Evolutionary conservation across 2,329 filamentous ascomycete species (phyloP).

Genomic region (Biscogniauxia marginata): DNA sequence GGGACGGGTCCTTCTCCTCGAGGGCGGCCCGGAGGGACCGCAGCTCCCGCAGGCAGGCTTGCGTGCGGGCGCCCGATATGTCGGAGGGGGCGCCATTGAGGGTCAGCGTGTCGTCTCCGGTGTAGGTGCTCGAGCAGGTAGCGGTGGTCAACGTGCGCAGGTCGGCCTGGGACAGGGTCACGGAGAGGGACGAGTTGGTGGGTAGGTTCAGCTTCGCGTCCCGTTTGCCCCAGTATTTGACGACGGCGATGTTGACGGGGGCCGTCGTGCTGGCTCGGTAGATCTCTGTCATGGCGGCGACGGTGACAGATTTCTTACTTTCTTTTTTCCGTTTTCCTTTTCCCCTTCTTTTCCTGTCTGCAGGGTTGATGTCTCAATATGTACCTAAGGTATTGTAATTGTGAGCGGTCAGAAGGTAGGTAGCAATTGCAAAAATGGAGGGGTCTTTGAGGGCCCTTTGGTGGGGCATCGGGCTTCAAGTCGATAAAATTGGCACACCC

Average conservation of each 20-base stretch:
- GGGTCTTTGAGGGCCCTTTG: neutral
- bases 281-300: slow-evolving; percentile 54
- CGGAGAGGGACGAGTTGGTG: slow-evolving; percentile 95
- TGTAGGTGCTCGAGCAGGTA: slow-evolving; percentile 75
- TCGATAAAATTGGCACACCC: neutral
- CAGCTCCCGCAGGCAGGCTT: slow-evolving; percentile 88
- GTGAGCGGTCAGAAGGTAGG: neutral
- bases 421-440: neutral
- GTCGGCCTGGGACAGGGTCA: slow-evolving; percentile 91
- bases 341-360: neutral
- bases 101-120: slow-evolving; percentile 66
- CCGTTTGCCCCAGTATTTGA: slow-evolving; percentile 99
- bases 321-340: neutral
- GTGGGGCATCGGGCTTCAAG: neutral
- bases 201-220: slow-evolving; percentile 92
- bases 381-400: neutral
- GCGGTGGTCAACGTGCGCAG: slow-evolving; percentile 95
- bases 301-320: slow-evolving; percentile 23
- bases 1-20: slow-evolving; percentile 67
- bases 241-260: slow-evolving; percentile 96
- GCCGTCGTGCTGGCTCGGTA: slow-evolving; percentile 95
- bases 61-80: slow-evolving; percentile 83
- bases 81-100: slow-evolving; percentile 84
- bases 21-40: slow-evolving; percentile 73
- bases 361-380: neutral